phyloP scores from a whole-genome alignment of 345 rosid genomes.

The Rhizophora apiculata region DNA sequence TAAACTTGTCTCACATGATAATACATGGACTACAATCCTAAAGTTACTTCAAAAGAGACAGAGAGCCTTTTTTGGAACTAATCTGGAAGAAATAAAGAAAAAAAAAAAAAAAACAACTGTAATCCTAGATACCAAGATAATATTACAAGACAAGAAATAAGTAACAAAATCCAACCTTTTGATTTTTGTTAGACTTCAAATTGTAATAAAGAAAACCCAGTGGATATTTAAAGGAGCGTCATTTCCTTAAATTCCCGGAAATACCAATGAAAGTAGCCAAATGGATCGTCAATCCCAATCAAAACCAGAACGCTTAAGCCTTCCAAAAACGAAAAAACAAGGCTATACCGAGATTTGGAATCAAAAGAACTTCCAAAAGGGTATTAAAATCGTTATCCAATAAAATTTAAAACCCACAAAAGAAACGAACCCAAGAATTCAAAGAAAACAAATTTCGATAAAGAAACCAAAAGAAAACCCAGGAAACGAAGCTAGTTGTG shows the following conservation, averaged over 20 bases:
- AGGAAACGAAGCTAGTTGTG: background rate
- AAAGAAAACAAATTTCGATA: background rate
- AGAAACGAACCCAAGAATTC: background rate
- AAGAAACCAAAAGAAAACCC: background rate
- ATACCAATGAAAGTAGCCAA: background rate
- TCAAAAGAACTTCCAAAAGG: background rate
- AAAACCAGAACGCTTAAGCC: background rate
- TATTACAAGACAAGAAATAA: background rate
- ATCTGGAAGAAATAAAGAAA: background rate
- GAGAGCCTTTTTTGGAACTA: no score
- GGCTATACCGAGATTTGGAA: background rate
- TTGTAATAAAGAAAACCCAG: no score
- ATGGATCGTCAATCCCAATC: background rate
- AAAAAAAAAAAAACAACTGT: background rate
- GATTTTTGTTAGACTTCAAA: background rate
- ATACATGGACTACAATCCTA: background rate
- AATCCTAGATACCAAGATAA: background rate
- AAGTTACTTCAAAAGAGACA: no score
- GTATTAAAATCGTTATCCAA: background rate
- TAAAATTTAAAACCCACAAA: background rate
- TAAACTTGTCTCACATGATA: no score
- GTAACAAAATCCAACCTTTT: constrained; percentile 10
- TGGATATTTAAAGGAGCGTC: background rate
- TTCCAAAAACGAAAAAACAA: background rate
- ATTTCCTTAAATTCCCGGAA: background rate